Evolutionary conservation across 805 yeast genomes (phyloP).

Genomic region (Naumovozyma baii): DNA sequence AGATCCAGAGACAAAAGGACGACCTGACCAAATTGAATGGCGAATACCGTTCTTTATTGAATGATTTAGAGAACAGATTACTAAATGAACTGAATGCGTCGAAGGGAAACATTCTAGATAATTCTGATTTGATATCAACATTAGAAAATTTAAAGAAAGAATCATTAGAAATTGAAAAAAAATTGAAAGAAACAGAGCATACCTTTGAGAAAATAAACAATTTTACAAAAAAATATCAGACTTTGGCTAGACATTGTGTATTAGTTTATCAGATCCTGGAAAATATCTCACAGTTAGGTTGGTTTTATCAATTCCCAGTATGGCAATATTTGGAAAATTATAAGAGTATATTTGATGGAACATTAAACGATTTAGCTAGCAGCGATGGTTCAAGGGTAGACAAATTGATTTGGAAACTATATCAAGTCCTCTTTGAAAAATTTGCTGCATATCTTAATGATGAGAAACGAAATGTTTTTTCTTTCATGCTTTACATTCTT

Average conservation of each 20-base stretch:
- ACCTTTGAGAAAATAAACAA: slow-evolving; percentile 48
- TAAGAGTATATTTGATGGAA: slow-evolving; percentile 19
- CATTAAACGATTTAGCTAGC: slow-evolving; percentile 5
- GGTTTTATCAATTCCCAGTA: slow-evolving; percentile 52
- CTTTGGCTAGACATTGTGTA: slow-evolving; percentile 49
- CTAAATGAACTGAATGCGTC: slow-evolving; percentile 48
- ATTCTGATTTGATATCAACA: slow-evolving; percentile 47
- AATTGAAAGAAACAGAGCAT: slow-evolving; percentile 43
- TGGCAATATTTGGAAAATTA: slow-evolving; percentile 34
- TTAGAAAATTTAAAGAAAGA: slow-evolving; percentile 60
- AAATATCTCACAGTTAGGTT: slow-evolving; percentile 33
- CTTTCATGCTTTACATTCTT: slow-evolving; percentile 30
- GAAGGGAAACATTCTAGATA: slow-evolving; percentile 57
- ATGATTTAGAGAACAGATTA: slow-evolving; percentile 48
- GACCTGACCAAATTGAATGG: slow-evolving; percentile 48
- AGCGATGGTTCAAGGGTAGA: slow-evolving; percentile 15
- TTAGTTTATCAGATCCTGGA: slow-evolving; percentile 40
- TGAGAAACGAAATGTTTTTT: slow-evolving; percentile 38
- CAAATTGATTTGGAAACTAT: slow-evolving; percentile 32
- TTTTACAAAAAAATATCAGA: slow-evolving; percentile 38
- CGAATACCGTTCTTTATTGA: slow-evolving; percentile 47
- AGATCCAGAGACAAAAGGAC: slow-evolving; percentile 46
- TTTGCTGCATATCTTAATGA: slow-evolving; percentile 40
- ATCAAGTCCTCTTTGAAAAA: slow-evolving; percentile 37
- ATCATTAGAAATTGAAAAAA: slow-evolving; percentile 41